Evolutionary conservation across 169 alveolate genomes (phyloP).

Genomic region (Theileria parva): DNA sequence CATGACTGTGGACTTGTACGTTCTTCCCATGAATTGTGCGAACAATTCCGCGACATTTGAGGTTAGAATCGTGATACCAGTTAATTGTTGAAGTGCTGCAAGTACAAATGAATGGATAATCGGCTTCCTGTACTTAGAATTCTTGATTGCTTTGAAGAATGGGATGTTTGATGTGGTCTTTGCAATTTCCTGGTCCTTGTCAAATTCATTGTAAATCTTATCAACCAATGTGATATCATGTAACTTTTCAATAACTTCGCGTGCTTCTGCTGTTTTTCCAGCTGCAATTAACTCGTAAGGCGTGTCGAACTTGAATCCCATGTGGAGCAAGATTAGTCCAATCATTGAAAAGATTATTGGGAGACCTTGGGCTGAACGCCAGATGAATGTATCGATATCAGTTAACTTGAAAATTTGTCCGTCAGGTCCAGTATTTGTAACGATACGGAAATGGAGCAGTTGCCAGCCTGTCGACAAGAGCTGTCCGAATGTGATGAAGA

Average conservation of each 20-base stretch:
- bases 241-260: constrained; percentile 51
- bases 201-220: constrained; percentile 59
- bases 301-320: constrained; percentile 68
- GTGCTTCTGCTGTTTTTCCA: constrained; percentile 70
- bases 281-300: constrained; percentile 67
- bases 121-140: constrained; percentile 70
- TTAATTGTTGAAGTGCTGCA: constrained; percentile 79
- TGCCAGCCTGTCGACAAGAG: constrained; percentile 75
- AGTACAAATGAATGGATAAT: constrained; percentile 73
- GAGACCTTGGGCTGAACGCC: constrained; percentile 71
- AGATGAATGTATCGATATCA: constrained; percentile 45
- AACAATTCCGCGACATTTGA: constrained; percentile 80
- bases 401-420: background rate
- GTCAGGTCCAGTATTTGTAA: constrained; percentile 20
- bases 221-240: constrained; percentile 70
- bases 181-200: constrained; percentile 63
- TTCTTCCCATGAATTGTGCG: constrained; percentile 58
- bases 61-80: constrained; percentile 82
- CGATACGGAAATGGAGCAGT: constrained; percentile 59
- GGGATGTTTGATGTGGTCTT: constrained; percentile 55
- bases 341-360: constrained; percentile 61
- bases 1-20: constrained; percentile 66
- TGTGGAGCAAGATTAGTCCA: constrained; percentile 48
- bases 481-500: constrained; percentile 80
- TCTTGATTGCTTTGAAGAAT: constrained; percentile 60